Percentiles rank a stretch among this genome's conserved stretches.
Conservation (phyloP, 176 grass and related monocot species). For the Avena insularis region DNA sequence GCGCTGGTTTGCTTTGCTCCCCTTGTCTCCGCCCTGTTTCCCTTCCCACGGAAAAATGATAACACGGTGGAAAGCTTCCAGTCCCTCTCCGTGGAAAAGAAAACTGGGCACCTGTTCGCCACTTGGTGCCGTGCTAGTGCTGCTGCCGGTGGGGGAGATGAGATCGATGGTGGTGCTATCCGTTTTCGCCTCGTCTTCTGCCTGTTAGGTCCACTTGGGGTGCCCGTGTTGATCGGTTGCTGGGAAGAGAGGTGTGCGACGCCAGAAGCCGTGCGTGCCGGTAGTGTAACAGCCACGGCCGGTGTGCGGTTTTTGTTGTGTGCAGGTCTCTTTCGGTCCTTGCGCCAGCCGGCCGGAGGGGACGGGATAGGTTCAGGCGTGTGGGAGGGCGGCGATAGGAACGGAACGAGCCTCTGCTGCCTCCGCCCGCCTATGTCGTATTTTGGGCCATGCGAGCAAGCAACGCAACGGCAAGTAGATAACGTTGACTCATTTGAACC, state of each 20-base stretch:
- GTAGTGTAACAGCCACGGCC: not conserved
- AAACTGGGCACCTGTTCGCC: not conserved
- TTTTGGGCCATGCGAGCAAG: not conserved
- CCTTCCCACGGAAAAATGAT: constrained; percentile 13
- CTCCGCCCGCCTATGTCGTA: not conserved
- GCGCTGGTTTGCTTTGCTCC: constrained; percentile 1
- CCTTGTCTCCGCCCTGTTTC: constrained; percentile 17
- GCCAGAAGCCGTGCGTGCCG: constrained; percentile 19
- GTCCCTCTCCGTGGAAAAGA: constrained; percentile 18
- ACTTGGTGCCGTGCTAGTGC: not conserved
- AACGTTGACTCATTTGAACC: not conserved
- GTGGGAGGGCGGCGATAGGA: not conserved
- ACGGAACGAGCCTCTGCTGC: not conserved
- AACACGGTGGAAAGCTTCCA: not conserved
- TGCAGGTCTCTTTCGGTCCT: constrained; percentile 15
- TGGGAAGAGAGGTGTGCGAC: not conserved
- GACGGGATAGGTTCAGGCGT: not conserved
- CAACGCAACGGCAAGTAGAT: not conserved
- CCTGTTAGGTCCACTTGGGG: not conserved
- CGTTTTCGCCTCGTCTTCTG: not conserved
- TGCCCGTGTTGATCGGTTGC: not conserved
- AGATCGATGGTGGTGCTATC: not conserved
- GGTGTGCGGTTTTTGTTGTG: not conserved
- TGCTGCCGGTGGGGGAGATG: not conserved
- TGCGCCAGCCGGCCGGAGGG: not conserved